phyloP scores from a whole-genome alignment of 495 filamentous ascomycete genomes.

The Delitschia confertaspora region DNA sequence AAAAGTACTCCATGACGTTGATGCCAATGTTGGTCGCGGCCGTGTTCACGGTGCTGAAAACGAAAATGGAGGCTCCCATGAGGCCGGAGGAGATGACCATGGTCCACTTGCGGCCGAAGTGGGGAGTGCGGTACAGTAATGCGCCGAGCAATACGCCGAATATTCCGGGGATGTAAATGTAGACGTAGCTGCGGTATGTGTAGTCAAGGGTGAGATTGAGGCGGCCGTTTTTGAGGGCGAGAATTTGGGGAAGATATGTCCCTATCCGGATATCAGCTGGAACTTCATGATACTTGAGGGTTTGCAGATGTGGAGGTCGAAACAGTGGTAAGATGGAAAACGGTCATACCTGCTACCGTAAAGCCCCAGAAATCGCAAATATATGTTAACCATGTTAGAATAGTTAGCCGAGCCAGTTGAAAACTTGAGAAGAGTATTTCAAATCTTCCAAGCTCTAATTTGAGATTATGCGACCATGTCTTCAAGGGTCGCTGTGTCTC shows the following conservation, averaged over 20 bases:
- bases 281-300: too few species aligned
- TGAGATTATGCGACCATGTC: constrained; percentile 28
- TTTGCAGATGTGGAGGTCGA: too few species aligned
- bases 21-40: constrained; percentile 39
- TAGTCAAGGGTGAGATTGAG: constrained; percentile 30
- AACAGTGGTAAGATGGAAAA: background rate
- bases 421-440: constrained; percentile 34
- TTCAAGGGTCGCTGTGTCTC: constrained; percentile 28
- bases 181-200: constrained; percentile 40
- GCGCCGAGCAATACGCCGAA: constrained; percentile 39
- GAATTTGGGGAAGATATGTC: constrained; percentile 37
- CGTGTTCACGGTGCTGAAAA: constrained; percentile 39
- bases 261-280: constrained; percentile 27
- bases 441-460: constrained; percentile 34
- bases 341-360: constrained; percentile 38
- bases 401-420: constrained; percentile 36
- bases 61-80: constrained; percentile 41
- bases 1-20: constrained; percentile 43
- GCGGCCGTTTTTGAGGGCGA: constrained; percentile 35
- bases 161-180: constrained; percentile 41
- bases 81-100: constrained; percentile 41
- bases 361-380: constrained; percentile 40
- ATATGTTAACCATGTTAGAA: constrained; percentile 40
- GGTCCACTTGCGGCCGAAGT: constrained; percentile 38
- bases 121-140: constrained; percentile 35